Base-by-base conservation (phyloP, 176 grass and related monocot genomes). In the Musa troglodytarum region DNA sequence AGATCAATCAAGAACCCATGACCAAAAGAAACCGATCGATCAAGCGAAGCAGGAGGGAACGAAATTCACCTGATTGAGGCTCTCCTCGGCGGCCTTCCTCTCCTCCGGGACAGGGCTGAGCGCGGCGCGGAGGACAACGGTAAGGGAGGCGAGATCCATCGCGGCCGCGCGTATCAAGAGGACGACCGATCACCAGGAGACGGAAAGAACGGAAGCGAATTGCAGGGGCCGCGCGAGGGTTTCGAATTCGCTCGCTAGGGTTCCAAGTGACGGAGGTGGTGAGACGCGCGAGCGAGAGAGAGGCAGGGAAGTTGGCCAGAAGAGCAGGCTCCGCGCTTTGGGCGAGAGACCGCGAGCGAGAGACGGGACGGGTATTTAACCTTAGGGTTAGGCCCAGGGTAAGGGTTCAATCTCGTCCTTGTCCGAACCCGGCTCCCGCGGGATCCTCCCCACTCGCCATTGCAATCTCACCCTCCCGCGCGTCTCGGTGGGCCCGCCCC, bases 111-210 rank as follows among this genome's bases (percentile, higher is more conserved):
- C 55, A 71, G 87, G 86, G 82, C 94, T 98, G 25, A 98, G 94
- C 28, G 90, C 90, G 7, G 88, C 88, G 19, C 90, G 88, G 71
- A 98, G 84, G 61, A 98, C 94, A 17, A 89, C 68, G 55, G 90
- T 82, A 29, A 98, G 86, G 85, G 78, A 85, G 8, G 73, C 80
- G 77, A 98, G 88, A 93, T 98, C 94, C 94, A 98, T 98, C 62
- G 55, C 80, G 54, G 63, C 54, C 50, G 49, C 5, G 59, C 65
- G 52, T 51, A 22, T 23, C 73, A 52, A 15, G 16, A 24, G 50
- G 29, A 50, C 71, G 12, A 22, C 69, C 9, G 56, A 71, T 52
- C 54, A 57, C 54, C 23, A 11, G 22, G 71, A 34, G 29, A 49
- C 69, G 11, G 14, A 53, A 69, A 23, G 65, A 29, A 34, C 1